These are phyloP conservation scores for Fraxinus anomala DNA, from an alignment of 257 asterid species.

Conservation along the genomic window DNA sequence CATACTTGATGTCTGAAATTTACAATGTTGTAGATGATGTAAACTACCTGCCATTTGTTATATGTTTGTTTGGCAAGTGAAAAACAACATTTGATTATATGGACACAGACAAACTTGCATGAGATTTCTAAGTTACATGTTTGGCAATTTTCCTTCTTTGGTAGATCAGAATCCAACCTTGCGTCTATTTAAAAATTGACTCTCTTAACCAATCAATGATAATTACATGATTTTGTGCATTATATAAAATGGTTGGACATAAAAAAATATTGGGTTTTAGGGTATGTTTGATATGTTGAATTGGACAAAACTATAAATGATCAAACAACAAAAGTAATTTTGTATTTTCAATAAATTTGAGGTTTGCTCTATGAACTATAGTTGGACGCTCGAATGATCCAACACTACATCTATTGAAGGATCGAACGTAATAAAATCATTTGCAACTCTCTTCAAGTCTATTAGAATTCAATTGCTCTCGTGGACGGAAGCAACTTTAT, in stretches of 20 bases:
- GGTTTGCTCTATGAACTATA: too few relatives aligned
- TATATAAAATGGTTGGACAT: neutral
- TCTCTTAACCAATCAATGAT: neutral
- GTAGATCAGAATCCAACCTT: neutral
- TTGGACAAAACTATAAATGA: too few relatives aligned
- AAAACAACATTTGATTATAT: conserved; percentile 19
- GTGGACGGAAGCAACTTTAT: too few relatives aligned
- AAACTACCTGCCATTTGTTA: conserved; percentile 10
- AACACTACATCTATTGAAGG: too few relatives aligned
- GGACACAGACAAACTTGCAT: conserved; percentile 14
- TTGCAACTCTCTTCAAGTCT: too few relatives aligned
- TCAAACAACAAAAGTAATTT: too few relatives aligned
- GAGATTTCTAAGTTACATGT: neutral
- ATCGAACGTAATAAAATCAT: too few relatives aligned
- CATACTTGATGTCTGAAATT: neutral
- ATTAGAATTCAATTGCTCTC: too few relatives aligned
- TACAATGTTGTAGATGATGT: neutral
- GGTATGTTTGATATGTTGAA: too few relatives aligned
- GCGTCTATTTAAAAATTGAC: neutral
- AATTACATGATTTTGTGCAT: neutral
- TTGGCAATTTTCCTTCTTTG: neutral
- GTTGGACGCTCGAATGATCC: too few relatives aligned
- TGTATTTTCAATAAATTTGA: too few relatives aligned
- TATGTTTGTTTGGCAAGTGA: conserved; percentile 18
- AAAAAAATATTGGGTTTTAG: neutral